These are phyloP conservation scores for Lenwebbia sp. DNA, from an alignment of 345 rosid species.

Conservation along the genomic window DNA sequence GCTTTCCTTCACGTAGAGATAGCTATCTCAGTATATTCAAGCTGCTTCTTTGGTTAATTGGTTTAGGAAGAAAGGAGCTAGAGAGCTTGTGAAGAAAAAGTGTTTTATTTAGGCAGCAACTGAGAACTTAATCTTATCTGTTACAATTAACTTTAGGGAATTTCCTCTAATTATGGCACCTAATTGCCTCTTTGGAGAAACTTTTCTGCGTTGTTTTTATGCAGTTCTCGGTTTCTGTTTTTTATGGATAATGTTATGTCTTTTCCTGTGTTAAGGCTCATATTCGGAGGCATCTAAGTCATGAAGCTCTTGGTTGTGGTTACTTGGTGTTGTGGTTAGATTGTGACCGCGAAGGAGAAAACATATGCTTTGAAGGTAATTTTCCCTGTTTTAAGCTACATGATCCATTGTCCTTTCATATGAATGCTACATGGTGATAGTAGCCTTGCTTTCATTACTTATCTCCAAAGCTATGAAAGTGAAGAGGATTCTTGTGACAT, in stretches of 20 bases:
- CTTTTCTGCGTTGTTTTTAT: background rate
- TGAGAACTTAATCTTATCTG: background rate
- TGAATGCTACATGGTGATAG: background rate
- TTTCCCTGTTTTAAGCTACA: background rate
- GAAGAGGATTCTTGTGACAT: background rate
- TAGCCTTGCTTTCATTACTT: background rate
- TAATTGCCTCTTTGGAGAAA: background rate
- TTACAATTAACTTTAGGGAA: background rate
- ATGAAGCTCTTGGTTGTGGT: constrained; percentile 81
- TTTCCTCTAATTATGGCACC: background rate
- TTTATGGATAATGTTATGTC: background rate
- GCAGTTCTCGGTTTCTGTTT: background rate
- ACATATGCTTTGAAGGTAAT: constrained; percentile 94
- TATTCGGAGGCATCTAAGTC: constrained; percentile 74
- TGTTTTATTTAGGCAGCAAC: background rate
- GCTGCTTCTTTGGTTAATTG: background rate
- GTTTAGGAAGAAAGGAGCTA: background rate
- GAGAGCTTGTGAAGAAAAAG: background rate
- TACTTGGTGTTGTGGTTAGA: constrained; percentile 92
- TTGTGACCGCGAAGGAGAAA: constrained; percentile 98
- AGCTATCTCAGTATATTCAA: background rate
- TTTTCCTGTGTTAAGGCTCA: constrained; percentile 48
- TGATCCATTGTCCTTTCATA: background rate
- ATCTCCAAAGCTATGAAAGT: background rate
- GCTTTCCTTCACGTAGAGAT: background rate